Evolutionary conservation across 2,329 filamentous ascomycete species (phyloP).

Genomic region (Ciborinia camelliae): DNA sequence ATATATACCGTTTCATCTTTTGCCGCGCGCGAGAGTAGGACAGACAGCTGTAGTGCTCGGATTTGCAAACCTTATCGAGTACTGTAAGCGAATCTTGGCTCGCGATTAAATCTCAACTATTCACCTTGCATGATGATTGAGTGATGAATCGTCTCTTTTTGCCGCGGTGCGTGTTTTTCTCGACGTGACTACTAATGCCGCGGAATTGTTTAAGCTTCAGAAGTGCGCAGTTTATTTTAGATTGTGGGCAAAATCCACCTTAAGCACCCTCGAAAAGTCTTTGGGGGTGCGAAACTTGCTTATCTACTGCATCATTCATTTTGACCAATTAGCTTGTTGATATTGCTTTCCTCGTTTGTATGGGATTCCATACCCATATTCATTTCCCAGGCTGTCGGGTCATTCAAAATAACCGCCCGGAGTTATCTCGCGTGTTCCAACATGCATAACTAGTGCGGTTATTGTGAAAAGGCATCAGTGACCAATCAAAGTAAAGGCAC

Average conservation of each 20-base stretch:
- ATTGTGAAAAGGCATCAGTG: too few species aligned
- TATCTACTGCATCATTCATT: neutral
- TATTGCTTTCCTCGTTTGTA: neutral
- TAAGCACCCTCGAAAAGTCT: too few species aligned
- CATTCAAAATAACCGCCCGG: neutral
- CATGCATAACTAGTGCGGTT: neutral
- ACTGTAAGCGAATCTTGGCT: neutral
- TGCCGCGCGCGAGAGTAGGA: neutral
- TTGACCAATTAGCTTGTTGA: neutral
- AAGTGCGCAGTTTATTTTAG: too few species aligned
- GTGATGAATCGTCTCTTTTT: too few species aligned
- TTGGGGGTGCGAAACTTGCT: too few species aligned
- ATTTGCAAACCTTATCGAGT: too few species aligned
- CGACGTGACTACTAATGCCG: neutral
- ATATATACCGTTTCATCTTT: neutral
- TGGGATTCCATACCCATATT: too few species aligned
- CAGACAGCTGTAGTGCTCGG: neutral
- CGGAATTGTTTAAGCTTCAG: too few species aligned
- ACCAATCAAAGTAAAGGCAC: too few species aligned
- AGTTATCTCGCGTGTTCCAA: neutral
- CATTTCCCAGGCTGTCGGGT: neutral
- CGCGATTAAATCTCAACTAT: neutral
- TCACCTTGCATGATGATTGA: too few species aligned
- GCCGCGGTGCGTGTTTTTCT: too few species aligned
- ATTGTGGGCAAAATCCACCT: too few species aligned